phyloP scores from a whole-genome alignment of 345 rosid genomes.

The Lagerstroemia speciosa region DNA sequence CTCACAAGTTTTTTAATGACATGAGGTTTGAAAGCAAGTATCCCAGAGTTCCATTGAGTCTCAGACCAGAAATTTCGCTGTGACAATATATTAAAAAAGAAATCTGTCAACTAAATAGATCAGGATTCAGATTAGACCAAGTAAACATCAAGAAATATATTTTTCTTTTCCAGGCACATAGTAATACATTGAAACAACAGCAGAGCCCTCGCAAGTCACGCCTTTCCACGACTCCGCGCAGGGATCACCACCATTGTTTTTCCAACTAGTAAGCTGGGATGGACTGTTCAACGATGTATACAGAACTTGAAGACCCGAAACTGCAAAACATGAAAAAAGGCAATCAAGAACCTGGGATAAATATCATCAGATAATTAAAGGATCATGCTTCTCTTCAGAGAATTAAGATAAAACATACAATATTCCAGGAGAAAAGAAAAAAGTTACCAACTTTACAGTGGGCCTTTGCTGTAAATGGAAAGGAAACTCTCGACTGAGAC shows the following conservation, averaged over 20 bases:
- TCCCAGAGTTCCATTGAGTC: slow-evolving; percentile 84
- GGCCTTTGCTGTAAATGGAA: not conserved
- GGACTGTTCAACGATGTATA: slow-evolving; percentile 75
- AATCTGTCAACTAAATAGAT: slow-evolving; percentile 9
- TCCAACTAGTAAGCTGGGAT: slow-evolving; percentile 87
- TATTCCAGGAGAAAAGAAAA: not conserved
- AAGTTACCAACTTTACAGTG: not conserved
- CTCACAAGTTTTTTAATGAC: slow-evolving; percentile 74
- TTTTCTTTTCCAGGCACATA: not conserved
- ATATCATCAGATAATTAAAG: not conserved
- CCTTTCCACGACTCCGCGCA: slow-evolving; percentile 97
- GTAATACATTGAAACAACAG: slow-evolving; percentile 75
- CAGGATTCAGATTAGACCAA: not conserved
- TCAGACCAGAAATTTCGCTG: slow-evolving; percentile 76
- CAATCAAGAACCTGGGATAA: not conserved
- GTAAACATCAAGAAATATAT: not conserved
- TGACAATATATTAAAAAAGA: slow-evolving; percentile 11
- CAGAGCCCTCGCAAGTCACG: slow-evolving; percentile 71
- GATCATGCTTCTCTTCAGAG: not conserved
- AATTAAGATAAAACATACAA: not conserved
- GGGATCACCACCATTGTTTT: slow-evolving; percentile 75
- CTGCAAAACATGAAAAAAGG: slow-evolving; percentile 30
- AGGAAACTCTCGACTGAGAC: not conserved
- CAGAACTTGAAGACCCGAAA: slow-evolving; percentile 76
- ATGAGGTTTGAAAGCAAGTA: slow-evolving; percentile 64